Evolutionary conservation across 208 protist genomes (phyloP).

Genomic region (Tritrichomonas foetus): DNA sequence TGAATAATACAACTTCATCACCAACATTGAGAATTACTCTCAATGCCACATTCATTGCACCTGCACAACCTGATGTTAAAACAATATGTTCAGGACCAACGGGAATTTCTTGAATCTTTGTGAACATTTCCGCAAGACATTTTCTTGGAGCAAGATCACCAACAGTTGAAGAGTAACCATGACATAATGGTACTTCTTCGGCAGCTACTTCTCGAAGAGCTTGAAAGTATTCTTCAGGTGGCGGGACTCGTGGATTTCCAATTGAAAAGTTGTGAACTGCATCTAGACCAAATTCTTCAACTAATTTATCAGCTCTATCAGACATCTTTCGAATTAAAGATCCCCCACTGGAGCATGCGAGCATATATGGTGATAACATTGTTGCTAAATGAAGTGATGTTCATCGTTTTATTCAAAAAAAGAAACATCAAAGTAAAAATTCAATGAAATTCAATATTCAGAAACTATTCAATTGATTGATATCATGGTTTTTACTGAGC

Average conservation of each 20-base stretch:
- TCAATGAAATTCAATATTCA: too few species aligned
- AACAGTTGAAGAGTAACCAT: slow-evolving; percentile 6
- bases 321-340: background rate
- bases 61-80: background rate
- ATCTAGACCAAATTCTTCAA: background rate
- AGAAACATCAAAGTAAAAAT: too few species aligned
- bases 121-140: background rate
- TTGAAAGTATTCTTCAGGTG: background rate
- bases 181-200: background rate
- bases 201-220: background rate
- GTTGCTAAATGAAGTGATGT: too few species aligned
- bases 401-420: too few species aligned
- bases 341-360: background rate
- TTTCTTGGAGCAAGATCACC: background rate
- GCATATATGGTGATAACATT: slow-evolving; percentile 26
- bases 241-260: slow-evolving; percentile 13
- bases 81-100: background rate
- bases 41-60: background rate
- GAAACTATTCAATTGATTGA: too few species aligned
- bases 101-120: background rate
- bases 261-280: background rate
- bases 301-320: background rate
- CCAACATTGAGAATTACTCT: background rate
- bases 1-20: background rate
- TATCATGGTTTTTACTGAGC: too few species aligned